A percentile compares a stretch with the other conserved stretches of the same genome.
These are phyloP conservation scores for Grosmannia penicillata DNA, from an alignment of 2,329 filamentous ascomycete genomes.

Conservation along the genomic window DNA sequence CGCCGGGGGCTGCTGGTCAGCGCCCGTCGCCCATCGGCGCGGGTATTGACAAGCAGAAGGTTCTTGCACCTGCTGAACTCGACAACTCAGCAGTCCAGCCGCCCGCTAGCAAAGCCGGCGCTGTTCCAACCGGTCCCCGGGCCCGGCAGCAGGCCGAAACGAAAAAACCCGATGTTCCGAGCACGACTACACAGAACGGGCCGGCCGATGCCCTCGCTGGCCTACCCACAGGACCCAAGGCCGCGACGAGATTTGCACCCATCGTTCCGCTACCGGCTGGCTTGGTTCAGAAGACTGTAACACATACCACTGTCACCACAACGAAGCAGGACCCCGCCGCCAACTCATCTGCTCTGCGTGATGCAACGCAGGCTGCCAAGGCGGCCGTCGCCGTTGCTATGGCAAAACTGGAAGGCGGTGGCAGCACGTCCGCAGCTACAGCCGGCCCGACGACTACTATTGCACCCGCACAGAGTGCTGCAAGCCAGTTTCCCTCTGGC, in stretches of 20 bases:
- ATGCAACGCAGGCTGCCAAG: slow-evolving; percentile 60
- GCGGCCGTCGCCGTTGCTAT: slow-evolving; percentile 70
- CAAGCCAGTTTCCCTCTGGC: slow-evolving; percentile 19
- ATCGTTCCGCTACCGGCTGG: slow-evolving; percentile 48
- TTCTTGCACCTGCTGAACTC: slow-evolving; percentile 22
- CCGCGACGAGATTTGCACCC: slow-evolving; percentile 41
- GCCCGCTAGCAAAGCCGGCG: slow-evolving; percentile 15
- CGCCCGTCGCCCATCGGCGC: slow-evolving; percentile 39
- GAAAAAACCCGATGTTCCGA: neutral
- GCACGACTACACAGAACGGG: neutral
- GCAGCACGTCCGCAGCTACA: slow-evolving; percentile 11
- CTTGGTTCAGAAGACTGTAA: slow-evolving; percentile 16
- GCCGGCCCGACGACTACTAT: slow-evolving; percentile 11
- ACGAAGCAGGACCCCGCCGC: slow-evolving; percentile 18
- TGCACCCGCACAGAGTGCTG: neutral
- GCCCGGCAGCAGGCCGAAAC: neutral
- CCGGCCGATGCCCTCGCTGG: slow-evolving; percentile 12
- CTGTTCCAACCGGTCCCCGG: slow-evolving; percentile 25
- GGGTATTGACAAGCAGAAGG: slow-evolving; percentile 24
- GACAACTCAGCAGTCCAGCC: slow-evolving; percentile 22
- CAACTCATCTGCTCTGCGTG: slow-evolving; percentile 33
- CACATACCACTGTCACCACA: slow-evolving; percentile 20
- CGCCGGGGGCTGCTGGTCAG: slow-evolving; percentile 16
- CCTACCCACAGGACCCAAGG: slow-evolving; percentile 28
- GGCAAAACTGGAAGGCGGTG: slow-evolving; percentile 45